These are phyloP conservation scores for Coemansia sp. DNA, from an alignment of 192 early-diverging fungal genomes.

Conservation along the genomic window DNA sequence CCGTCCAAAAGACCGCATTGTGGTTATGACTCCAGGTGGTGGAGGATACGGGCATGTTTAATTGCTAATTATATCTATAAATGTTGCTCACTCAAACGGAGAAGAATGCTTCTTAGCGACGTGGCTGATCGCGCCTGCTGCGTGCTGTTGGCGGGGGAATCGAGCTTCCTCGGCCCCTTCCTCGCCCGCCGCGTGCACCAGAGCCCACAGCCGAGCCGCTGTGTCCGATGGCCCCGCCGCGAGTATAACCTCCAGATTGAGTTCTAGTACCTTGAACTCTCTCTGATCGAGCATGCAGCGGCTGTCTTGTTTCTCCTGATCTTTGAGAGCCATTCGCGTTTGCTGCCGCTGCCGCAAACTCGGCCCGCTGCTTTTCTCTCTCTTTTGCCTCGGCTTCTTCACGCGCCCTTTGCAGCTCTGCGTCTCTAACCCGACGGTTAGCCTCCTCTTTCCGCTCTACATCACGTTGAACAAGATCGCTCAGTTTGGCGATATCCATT, in stretches of 20 bases:
- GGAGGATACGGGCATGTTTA: constrained; percentile 69
- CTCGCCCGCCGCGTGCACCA: constrained; percentile 13
- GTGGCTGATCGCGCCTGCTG: constrained; percentile 32
- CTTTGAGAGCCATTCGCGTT: not conserved
- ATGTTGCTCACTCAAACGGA: not conserved
- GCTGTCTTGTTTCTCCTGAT: constrained; percentile 9
- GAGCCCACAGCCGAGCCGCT: not conserved
- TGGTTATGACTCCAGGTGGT: constrained; percentile 90
- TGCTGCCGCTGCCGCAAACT: constrained; percentile 17
- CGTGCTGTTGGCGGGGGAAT: constrained; percentile 19
- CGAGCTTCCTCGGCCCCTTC: constrained; percentile 22
- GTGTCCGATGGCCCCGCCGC: constrained; percentile 1
- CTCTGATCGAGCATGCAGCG: constrained; percentile 13
- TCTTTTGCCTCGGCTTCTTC: constrained; percentile 35
- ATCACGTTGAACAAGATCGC: constrained; percentile 34
- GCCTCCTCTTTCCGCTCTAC: constrained; percentile 32
- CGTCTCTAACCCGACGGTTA: constrained; percentile 23
- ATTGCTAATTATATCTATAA: not conserved
- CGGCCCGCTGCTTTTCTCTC: constrained; percentile 31
- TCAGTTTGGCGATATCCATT: constrained; percentile 37
- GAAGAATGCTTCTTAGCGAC: constrained; percentile 12
- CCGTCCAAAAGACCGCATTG: constrained; percentile 75
- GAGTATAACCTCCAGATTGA: constrained; percentile 11
- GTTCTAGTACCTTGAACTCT: constrained; percentile 16
- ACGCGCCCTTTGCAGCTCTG: constrained; percentile 15